Evolutionary conservation across 1,284 basidiomycete genomes (phyloP).

Genomic region (Marasmius sp.): DNA sequence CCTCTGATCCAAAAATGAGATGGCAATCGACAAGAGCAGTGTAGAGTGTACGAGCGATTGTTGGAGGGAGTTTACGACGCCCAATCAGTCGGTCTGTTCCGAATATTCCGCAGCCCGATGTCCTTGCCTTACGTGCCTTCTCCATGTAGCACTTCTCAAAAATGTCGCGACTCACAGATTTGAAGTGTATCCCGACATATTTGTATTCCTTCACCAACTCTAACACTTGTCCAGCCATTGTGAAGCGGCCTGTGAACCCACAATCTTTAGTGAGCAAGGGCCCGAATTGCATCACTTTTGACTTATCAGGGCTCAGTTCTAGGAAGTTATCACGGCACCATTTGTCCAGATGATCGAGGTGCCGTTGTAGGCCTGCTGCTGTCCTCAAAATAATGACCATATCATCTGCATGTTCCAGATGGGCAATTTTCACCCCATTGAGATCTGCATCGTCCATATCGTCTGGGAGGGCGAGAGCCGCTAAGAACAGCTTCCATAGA

Average conservation of each 20-base stretch:
- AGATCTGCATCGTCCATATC: conserved; percentile 1
- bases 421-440: too few relatives aligned
- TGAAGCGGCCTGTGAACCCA: not conserved
- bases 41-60: conserved; percentile 20
- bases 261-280: not conserved
- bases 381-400: not conserved
- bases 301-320: not conserved
- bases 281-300: not conserved
- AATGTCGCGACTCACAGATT: conserved; percentile 11
- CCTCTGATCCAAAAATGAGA: conserved; percentile 26
- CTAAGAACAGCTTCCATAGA: conserved; percentile 32
- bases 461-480: conserved; percentile 15
- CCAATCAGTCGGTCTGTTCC: conserved; percentile 20
- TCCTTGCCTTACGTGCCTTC: conserved; percentile 22
- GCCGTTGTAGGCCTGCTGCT: not conserved
- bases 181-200: conserved; percentile 21
- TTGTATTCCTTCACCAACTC: conserved; percentile 6
- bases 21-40: conserved; percentile 29
- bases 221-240: not conserved
- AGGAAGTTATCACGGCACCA: conserved; percentile 1
- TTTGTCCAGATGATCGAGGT: not conserved
- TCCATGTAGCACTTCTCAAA: conserved; percentile 19
- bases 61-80: conserved; percentile 16
- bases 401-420: too few relatives aligned
- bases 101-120: too few relatives aligned